These are phyloP conservation scores for Dioszegia crocea DNA, from an alignment of 768 basidiomycete genomes.

Conservation along the genomic window DNA sequence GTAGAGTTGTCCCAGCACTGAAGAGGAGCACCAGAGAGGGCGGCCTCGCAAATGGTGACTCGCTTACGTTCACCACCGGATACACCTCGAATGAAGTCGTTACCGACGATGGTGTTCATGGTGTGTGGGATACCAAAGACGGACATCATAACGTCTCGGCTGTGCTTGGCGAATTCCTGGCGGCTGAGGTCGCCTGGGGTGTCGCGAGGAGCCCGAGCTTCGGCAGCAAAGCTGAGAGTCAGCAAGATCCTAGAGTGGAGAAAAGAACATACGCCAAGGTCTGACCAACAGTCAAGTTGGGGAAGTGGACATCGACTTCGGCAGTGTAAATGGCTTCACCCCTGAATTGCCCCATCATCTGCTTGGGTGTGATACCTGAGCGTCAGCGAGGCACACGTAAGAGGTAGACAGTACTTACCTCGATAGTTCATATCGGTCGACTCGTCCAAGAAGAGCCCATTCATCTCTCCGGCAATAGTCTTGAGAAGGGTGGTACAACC, in stretches of 20 bases:
- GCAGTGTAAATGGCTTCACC: conserved; percentile 51
- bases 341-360: conserved; percentile 55
- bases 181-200: conserved; percentile 49
- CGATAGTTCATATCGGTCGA: conserved; percentile 44
- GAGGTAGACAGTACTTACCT: conserved; percentile 21
- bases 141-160: conserved; percentile 59
- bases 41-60: conserved; percentile 77
- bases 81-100: conserved; percentile 62
- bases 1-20: conserved; percentile 67
- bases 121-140: conserved; percentile 74
- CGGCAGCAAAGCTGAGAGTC: conserved; percentile 29
- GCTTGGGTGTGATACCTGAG: conserved; percentile 51
- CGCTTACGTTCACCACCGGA: conserved; percentile 60
- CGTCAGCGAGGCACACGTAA: neutral
- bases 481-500: conserved; percentile 56
- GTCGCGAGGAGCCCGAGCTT: conserved; percentile 45
- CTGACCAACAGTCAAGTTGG: conserved; percentile 46
- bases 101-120: conserved; percentile 68
- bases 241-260: neutral
- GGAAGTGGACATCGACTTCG: conserved; percentile 52
- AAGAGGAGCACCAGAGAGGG: conserved; percentile 62
- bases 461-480: conserved; percentile 53
- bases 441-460: conserved; percentile 44
- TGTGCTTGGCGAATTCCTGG: conserved; percentile 50
- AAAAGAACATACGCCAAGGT: conserved; percentile 36